Evolutionary conservation across 1,284 basidiomycete genomes (phyloP), one percentile per base, ranked within the genome.

Genomic region (Sporisorium sorghi): DNA sequence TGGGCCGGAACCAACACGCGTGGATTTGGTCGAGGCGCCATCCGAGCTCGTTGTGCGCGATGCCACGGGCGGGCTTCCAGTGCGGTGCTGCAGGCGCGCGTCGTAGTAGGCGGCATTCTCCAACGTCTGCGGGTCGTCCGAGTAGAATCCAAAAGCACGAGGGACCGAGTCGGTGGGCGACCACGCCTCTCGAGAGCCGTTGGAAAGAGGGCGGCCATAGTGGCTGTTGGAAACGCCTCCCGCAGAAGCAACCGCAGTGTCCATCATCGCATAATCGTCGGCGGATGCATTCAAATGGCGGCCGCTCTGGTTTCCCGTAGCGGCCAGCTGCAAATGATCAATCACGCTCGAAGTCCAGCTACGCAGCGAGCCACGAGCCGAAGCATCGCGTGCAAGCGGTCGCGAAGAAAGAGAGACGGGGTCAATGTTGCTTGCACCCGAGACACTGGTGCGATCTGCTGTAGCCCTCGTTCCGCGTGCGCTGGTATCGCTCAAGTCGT

Each of bases 271-370:
- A 32, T 70, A 70, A 32, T 70, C 63, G 32, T 53, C 56, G 4
- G 50, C 43, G 7, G 51, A 40, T 17, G 46, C 24, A 15, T 40
- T 49, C 17, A 43, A 54, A 28, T 49, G 55, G 9, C 37, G 23
- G 39, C 44, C 48, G 35, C 35, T 35, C 17, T 32, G 50, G 19
- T n/a, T 33, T 28, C 56, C 57, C 2, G 60, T 52, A n/a, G 44
- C n/a, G 7, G 55, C 59, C 6, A 54, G 24, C 11, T 57, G 59
- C 28, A 63, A 32, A 17, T 56, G 54, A 14, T 74, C 72, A 33
- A 62, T 63, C 3, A 62, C 71, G 39, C 61, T 59, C 21, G 72
- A 74, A 5, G 72, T 66, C 72, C 72, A 74, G 49, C 72, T 70
- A 6, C 72, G 62, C 59, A 74, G 35, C 9, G 72, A 74, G 24